Base-by-base conservation (phyloP, 2,329 filamentous ascomycete genomes). In the Ophiostoma piceae region DNA sequence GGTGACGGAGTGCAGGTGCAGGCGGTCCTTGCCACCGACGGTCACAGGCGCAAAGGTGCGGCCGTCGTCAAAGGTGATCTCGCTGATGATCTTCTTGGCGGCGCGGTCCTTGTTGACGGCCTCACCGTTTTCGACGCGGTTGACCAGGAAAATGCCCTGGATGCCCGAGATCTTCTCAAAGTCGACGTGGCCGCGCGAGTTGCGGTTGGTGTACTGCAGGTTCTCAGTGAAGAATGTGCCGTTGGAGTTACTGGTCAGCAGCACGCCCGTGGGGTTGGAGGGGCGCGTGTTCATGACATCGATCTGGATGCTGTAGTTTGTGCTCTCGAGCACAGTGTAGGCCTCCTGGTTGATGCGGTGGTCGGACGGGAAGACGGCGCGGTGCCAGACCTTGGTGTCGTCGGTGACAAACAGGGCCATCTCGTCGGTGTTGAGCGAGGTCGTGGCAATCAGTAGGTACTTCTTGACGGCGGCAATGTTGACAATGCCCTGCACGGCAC, bases 241-340 rank as follows among this genome's bases (percentile, higher is more conserved):
- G 77, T 98, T 96, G 41, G 94, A 98, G 78, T 99, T 99, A 77
- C 94, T 98, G 6, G 93, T 96, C 76, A 97, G 94, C 70, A 99
- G 84, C 12, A 91, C 88, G 43, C 95, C 96, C 87, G 97, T 94
- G 0, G 90, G 87, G 51, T 85, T 87, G 1, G 84, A 85, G 14
- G 85, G 85, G 64, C 82, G 82, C 54, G 83, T 83, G 1, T 90
- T 92, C 85, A 94, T 89, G 73, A 98, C 94, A 79, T 98, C 94
- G 69, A 99, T 88, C 80, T 98, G 94, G 75, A 99, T 93, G 81
- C 94, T 97, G 82, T 99, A 97, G 77, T 97, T 94, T 60, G 95
- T 98, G 76, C 94, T 95, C 80, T 98, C 94, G 57, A 99, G 84
- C 66, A 99, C 86, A 0, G 95, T 99, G 79, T 97, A 99, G 2